These are phyloP conservation scores for Penicillium paradoxum DNA, from an alignment of 495 filamentous ascomycete species.

Conservation along the genomic window DNA sequence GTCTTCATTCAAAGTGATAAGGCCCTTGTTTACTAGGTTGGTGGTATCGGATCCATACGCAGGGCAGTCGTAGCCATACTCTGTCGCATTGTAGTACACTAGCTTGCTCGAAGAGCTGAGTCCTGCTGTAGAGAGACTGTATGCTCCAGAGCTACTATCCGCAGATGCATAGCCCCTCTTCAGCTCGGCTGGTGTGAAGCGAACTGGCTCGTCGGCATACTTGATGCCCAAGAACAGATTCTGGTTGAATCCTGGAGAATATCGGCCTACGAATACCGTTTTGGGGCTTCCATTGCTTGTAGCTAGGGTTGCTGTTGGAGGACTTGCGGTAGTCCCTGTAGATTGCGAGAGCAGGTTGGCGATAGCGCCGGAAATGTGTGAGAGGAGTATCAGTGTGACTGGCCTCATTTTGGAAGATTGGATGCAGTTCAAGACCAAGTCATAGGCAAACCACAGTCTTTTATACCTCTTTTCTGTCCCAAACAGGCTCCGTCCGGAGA, in stretches of 20 bases:
- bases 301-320: constrained; percentile 16
- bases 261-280: constrained; percentile 26
- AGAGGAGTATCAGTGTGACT: too few relatives aligned
- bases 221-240: constrained; percentile 35
- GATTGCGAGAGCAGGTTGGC: constrained; percentile 1
- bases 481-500: too few relatives aligned
- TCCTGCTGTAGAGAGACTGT: background rate
- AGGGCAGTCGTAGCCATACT: constrained; percentile 37
- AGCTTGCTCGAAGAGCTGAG: background rate
- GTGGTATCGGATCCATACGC: constrained; percentile 33
- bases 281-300: constrained; percentile 7
- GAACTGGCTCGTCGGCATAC: constrained; percentile 27
- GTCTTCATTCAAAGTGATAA: constrained; percentile 47
- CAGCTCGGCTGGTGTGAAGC: constrained; percentile 27
- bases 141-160: constrained; percentile 22
- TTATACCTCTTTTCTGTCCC: too few relatives aligned
- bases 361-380: background rate
- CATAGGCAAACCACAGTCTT: too few relatives aligned
- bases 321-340: background rate
- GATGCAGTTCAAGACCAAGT: too few relatives aligned
- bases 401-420: too few relatives aligned
- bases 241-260: constrained; percentile 28
- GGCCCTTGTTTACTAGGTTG: constrained; percentile 18
- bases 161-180: constrained; percentile 21
- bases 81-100: constrained; percentile 31